phyloP scores from a whole-genome alignment of 2,329 filamentous ascomycete species.

The Podosphaera fusca region DNA sequence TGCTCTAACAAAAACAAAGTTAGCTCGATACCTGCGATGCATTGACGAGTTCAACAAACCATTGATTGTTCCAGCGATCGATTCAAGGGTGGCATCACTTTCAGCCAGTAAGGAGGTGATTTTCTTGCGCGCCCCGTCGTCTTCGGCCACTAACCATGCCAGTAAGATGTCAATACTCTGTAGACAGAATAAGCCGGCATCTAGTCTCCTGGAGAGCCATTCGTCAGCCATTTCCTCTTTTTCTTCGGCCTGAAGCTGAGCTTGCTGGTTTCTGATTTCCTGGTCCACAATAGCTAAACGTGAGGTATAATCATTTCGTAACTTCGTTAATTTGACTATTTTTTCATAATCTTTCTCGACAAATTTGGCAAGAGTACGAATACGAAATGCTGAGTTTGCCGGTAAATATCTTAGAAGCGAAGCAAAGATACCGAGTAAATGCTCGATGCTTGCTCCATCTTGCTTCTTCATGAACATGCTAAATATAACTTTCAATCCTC shows the following conservation, averaged over 20 bases:
- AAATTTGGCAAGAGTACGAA: constrained; percentile 77
- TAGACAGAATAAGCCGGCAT: constrained; percentile 63
- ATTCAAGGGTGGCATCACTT: constrained; percentile 37
- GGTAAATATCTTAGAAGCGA: constrained; percentile 62
- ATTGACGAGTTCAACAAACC: constrained; percentile 19
- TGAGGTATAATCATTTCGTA: constrained; percentile 48
- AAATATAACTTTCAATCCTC: constrained; percentile 67
- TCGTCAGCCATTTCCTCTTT: constrained; percentile 39
- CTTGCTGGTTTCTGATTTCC: constrained; percentile 34
- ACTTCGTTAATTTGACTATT: constrained; percentile 42
- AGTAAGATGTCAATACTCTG: constrained; percentile 69
- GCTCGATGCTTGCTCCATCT: constrained; percentile 44
- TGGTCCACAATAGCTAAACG: constrained; percentile 39
- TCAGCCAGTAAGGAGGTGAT: constrained; percentile 43
- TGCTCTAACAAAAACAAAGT: constrained; percentile 24
- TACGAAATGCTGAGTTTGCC: constrained; percentile 52
- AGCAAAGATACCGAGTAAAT: constrained; percentile 65
- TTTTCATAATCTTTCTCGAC: constrained; percentile 89
- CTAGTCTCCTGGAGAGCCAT: constrained; percentile 52
- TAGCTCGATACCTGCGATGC: constrained; percentile 2
- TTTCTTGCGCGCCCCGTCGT: constrained; percentile 45
- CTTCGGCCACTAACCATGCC: constrained; percentile 82
- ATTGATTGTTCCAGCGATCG: constrained; percentile 43
- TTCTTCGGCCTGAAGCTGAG: constrained; percentile 30
- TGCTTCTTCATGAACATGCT: constrained; percentile 71